Base-by-base conservation (phyloP, 176 grass and related monocot genomes). In the Poa annua region DNA sequence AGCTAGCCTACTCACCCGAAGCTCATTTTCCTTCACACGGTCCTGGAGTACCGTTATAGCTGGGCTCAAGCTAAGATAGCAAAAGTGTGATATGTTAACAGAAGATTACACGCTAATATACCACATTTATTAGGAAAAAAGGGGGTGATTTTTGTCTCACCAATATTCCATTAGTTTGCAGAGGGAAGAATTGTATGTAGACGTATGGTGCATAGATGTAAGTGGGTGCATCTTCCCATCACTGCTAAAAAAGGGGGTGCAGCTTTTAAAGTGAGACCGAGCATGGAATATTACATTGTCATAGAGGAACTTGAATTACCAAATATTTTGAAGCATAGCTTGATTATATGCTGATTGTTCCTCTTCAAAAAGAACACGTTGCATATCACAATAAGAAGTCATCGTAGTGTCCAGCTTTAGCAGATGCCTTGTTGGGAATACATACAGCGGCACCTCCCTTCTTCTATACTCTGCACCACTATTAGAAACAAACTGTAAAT, bases 111-210 rank as follows among this genome's bases (percentile, higher is more conserved):
- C 6, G 45, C n/a, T 12, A 80, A 19, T 57, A 84, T 17, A 54
- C 26, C 11, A 78, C 39, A 75, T 42, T 38, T 87, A 3, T 26
- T 8, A 36, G 3, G 35, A 1, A 36, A 4, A 4, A 36, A 36
- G 35, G 35, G 35, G 35, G 35, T 36, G 35, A 36, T 5, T 36
- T 16, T 64, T 19, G 50, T 59, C 89, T 95, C 52, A 99, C 93
- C 96, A 96, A 26, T 85, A 96, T 29, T 94, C 89, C 93, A 99
- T 99, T 76, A 96, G 77, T 86, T 99, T 99, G 84, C 96, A 94
- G 6, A 99, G 93, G 75, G 96, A 99, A 32, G 96, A 90, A 69
- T 90, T 94, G 57, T 99, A 96, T 20, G 91, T 96, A 69, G 96
- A 96, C 38, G 91, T 88, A 80, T 96, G 93, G 92, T 99, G 96